These are phyloP conservation scores for Solanum sitiens DNA, from an alignment of 257 asterid species.

Conservation along the genomic window DNA sequence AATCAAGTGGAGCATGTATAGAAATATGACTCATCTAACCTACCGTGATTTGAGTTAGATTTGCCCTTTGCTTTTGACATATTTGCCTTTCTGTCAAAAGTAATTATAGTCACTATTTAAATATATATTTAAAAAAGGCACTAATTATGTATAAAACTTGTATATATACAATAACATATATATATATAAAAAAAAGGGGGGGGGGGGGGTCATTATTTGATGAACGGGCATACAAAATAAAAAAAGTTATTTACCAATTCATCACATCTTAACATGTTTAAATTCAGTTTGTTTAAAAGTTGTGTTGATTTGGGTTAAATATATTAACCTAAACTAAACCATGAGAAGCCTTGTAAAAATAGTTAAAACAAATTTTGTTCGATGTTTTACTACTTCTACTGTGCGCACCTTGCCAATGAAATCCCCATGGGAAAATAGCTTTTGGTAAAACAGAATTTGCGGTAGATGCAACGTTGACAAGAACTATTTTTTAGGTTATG, in stretches of 20 bases:
- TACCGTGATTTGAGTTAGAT: background rate
- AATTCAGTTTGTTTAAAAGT: background rate
- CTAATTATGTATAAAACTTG: background rate
- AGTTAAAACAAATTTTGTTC: no score
- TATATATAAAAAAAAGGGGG: no score
- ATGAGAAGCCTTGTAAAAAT: background rate
- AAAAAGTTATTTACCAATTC: no score
- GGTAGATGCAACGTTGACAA: background rate
- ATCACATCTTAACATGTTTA: background rate
- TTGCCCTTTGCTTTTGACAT: background rate
- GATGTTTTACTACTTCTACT: background rate
- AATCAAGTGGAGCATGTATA: background rate
- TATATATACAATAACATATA: background rate
- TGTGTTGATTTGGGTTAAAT: background rate
- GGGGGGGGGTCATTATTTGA: background rate
- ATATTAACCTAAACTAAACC: background rate
- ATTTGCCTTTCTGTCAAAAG: background rate
- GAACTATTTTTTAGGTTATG: background rate
- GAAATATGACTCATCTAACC: background rate
- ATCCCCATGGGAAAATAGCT: background rate
- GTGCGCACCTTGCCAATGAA: background rate
- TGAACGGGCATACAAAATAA: no score
- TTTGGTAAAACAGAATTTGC: background rate
- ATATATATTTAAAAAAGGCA: background rate
- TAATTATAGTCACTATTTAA: background rate